Evolutionary conservation across 495 filamentous ascomycete genomes (phyloP), one percentile per base, ranked within the genome.

Genomic region (Jackrogersella multiformis): DNA sequence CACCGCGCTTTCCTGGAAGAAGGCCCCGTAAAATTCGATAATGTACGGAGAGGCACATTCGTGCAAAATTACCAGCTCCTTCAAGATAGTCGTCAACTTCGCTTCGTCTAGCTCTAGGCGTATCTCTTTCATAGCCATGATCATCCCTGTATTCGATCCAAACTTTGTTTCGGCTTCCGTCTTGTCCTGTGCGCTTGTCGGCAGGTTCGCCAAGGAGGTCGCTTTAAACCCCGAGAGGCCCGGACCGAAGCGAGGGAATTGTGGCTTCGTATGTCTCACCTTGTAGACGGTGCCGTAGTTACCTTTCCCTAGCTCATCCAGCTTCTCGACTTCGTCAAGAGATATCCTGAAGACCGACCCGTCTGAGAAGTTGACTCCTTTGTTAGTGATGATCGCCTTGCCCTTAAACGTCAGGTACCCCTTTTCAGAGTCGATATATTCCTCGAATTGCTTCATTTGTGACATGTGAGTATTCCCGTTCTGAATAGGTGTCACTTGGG

Each of bases 111-210:
- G 80, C 74, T 99, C 95, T 21, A 99, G 81, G n/a, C 95, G 87
- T 59, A 98, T 96, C 77, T 99, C 95, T 72, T 99, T 98, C 95
- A 99, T 98, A 12, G 95, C 95, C 95, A 99, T 99, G 67, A 96
- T 82, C 26, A 91, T 82, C 3, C 93, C 93, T 0, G 87, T 87
- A 54, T 77, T 77, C 57, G 74, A 66, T 39, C 69, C 66, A 45
- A 38, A 35, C n/a, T 61, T 61, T 7, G 70, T 55, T 49, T 72
- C 65, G 34, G 3, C 61, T 10, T 74, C 72, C 8, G 72, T 65
- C 20, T 69, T 61, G 9, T 77, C 78, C 52, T 76, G 76, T 38
- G 56, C 55, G 6, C 68, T 83, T 16, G 61, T 60, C 16, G 77
- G 75, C 18, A 75, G 65, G n/a, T 69, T 56, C 16, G 66, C 62